Base-by-base conservation (phyloP, 169 alveolate genomes). In the Theileria parva region DNA sequence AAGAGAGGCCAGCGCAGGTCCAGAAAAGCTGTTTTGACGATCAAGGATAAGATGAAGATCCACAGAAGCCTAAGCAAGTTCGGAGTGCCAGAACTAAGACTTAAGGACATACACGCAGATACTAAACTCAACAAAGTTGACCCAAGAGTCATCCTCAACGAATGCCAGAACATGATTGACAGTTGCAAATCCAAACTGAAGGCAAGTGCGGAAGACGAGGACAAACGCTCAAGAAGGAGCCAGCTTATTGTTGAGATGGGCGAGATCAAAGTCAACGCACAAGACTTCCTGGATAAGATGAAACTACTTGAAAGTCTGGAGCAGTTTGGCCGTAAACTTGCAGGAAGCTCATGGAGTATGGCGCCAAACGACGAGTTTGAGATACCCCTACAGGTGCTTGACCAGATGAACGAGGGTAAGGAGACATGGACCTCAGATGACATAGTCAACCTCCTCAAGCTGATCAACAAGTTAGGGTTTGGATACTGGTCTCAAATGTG, bases 401-500 rank as follows among this genome's bases (percentile, higher is more conserved):
- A 85, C 34, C 84, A 71, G 34, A 60, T 78, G 63, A 66, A 44
- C 53, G 91, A 91, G 21, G 95, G 79, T 34, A 92, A 91, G 74
- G 93, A 91, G 50, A 81, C 84, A 44, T 92, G 95, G 96, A 64
- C 93, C 1, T 67, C 60, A 71, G 92, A 55, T 48, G 95, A 92
- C 65, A 95, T 93, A 59, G 87, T 88, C 15, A 89, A 93, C 73
- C 88, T 94, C 65, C 92, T 94, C 25, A 91, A 87, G 67, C 91
- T 96, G 32, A 85, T 95, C 21, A 93, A 94, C 85, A 91, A 91
- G 28, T 92, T 94, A 65, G 97, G 97, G 12, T 94, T 89, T 73
- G 95, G 96, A 17, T 84, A 94, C 63, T 93, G 96, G 95, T 91
- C 95, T 72, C 91, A 90, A 69, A 91, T 88, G 86, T 89, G 95